Percentiles rank a stretch among this genome's conserved stretches.
phyloP scores from a whole-genome alignment of 495 filamentous ascomycete species.

The Aspergillus steynii region DNA sequence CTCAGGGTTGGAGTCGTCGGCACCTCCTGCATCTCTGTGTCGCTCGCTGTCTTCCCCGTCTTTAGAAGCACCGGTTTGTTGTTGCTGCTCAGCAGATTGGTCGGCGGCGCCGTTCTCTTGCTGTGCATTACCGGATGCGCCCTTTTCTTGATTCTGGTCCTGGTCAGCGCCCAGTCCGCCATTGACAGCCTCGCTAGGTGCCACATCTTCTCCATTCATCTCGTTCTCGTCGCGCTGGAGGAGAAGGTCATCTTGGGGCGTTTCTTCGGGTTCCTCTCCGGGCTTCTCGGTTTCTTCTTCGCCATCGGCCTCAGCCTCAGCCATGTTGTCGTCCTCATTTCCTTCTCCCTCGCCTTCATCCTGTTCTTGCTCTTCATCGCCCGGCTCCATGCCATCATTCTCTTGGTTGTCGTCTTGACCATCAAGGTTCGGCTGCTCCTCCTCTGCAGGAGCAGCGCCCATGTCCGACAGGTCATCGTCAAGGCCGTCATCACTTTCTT shows the following conservation, averaged over 20 bases:
- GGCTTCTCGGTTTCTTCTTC: slow-evolving; percentile 59
- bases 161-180: slow-evolving; percentile 45
- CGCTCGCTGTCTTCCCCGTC: slow-evolving; percentile 49
- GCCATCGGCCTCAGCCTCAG: slow-evolving; percentile 36
- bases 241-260: slow-evolving; percentile 44
- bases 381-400: slow-evolving; percentile 27
- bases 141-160: slow-evolving; percentile 62
- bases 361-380: slow-evolving; percentile 33
- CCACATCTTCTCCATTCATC: slow-evolving; percentile 47
- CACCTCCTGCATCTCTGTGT: slow-evolving; percentile 42
- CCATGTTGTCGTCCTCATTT: slow-evolving; percentile 36
- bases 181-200: slow-evolving; percentile 48
- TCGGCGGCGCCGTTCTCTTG: slow-evolving; percentile 50
- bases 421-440: slow-evolving; percentile 29
- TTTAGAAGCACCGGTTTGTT: slow-evolving; percentile 42
- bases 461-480: slow-evolving; percentile 69
- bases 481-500: slow-evolving; percentile 68
- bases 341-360: slow-evolving; percentile 43
- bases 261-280: slow-evolving; percentile 48
- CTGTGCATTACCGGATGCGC: slow-evolving; percentile 64
- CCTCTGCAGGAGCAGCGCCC: slow-evolving; percentile 55
- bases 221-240: slow-evolving; percentile 45
- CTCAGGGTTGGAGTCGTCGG: slow-evolving; percentile 47
- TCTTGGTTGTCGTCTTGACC: slow-evolving; percentile 35
- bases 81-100: slow-evolving; percentile 41